phyloP scores from a whole-genome alignment of 1,284 basidiomycete species.

The Rhodotorula sp. region DNA sequence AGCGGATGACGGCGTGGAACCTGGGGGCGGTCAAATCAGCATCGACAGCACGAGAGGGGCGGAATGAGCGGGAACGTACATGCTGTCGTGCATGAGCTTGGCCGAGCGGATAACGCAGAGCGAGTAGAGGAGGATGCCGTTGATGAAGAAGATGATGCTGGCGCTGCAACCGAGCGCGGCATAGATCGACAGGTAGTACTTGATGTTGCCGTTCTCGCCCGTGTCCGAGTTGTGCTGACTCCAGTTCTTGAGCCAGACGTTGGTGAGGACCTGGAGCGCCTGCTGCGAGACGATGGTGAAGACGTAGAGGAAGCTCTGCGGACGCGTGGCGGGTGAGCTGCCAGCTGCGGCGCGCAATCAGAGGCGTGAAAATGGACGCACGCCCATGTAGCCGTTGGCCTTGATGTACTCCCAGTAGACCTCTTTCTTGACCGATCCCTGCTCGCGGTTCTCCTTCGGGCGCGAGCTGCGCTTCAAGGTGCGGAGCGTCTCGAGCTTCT shows the following conservation, averaged over 20 bases:
- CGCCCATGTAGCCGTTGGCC: constrained; percentile 74
- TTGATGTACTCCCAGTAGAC: constrained; percentile 79
- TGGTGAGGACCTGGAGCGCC: constrained; percentile 57
- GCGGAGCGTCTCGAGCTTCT: constrained; percentile 35
- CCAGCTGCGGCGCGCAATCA: too few species aligned
- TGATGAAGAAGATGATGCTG: constrained; percentile 32
- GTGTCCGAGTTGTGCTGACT: constrained; percentile 69
- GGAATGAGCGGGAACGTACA: constrained; percentile 68
- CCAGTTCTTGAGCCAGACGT: constrained; percentile 75
- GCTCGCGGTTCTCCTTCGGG: constrained; percentile 69
- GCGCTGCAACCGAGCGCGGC: constrained; percentile 33
- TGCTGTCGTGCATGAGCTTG: constrained; percentile 68
- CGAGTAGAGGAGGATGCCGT: constrained; percentile 65
- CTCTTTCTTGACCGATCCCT: constrained; percentile 73
- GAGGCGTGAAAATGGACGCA: constrained; percentile 11
- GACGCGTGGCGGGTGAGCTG: too few species aligned
- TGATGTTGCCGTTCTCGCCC: constrained; percentile 59
- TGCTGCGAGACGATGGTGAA: constrained; percentile 59
- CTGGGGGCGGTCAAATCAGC: constrained; percentile 52
- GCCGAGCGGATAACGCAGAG: constrained; percentile 75
- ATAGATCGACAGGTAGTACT: constrained; percentile 40
- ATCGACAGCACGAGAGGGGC: constrained; percentile 75
- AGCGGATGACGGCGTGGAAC: constrained; percentile 68
- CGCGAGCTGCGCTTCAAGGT: constrained; percentile 49
- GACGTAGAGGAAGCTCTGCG: constrained; percentile 61